Evolutionary conservation across 176 grass and related monocot species (phyloP).

Genomic region (bread wheat (Triticum aestivum)): IWGSC_CS_RefSeq_v2.1 NC_057814.1:58556937-58557436

Average conservation of each 20-base stretch:
- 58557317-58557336: constrained; percentile 86
- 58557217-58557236: constrained; percentile 45
- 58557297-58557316: constrained; percentile 93
- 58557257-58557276: constrained; percentile 85
- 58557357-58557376: constrained; percentile 93
- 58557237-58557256: constrained; percentile 91
- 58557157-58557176: neutral
- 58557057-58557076: neutral
- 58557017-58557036: neutral
- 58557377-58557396: constrained; percentile 95
- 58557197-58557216: constrained; percentile 16
- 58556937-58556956: constrained; percentile 1
- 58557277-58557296: constrained; percentile 82
- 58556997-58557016: neutral
- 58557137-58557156: neutral
- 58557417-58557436: constrained; percentile 97
- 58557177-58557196: neutral
- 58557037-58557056: neutral
- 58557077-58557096: neutral
- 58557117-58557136: neutral
- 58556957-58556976: neutral
- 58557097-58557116: neutral
- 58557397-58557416: constrained; percentile 94
- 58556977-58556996: neutral
- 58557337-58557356: constrained; percentile 92